Conservation (phyloP, 495 filamentous ascomycete genomes). For the Aspergillus ostianus region DNA sequence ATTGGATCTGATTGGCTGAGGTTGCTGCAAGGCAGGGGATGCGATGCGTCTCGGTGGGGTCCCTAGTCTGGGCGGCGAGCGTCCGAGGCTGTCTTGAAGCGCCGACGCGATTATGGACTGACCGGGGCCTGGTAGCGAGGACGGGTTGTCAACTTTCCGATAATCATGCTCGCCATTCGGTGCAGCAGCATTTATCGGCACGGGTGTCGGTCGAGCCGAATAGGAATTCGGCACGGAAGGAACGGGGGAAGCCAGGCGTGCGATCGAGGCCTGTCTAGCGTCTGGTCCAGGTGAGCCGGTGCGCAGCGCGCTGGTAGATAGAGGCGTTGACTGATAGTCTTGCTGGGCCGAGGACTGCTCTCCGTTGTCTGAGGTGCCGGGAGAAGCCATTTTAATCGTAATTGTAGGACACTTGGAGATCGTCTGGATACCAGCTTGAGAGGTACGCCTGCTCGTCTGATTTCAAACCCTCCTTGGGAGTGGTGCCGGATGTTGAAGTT, state of each 20-base stretch:
- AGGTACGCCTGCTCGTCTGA: neutral
- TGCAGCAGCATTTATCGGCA: slow-evolving; percentile 30
- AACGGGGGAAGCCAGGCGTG: slow-evolving; percentile 69
- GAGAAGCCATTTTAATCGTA: slow-evolving; percentile 27
- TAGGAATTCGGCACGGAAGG: slow-evolving; percentile 52
- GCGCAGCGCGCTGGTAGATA: slow-evolving; percentile 35
- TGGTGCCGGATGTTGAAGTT: neutral
- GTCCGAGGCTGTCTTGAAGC: slow-evolving; percentile 60
- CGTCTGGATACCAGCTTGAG: neutral
- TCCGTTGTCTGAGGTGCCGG: slow-evolving; percentile 32
- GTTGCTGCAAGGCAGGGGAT: slow-evolving; percentile 51
- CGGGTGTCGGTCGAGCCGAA: slow-evolving; percentile 39
- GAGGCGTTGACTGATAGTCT: slow-evolving; percentile 34
- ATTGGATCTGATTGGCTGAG: slow-evolving; percentile 54
- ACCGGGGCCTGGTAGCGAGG: slow-evolving; percentile 61
- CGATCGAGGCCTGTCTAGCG: slow-evolving; percentile 64
- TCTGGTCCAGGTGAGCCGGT: slow-evolving; percentile 44
- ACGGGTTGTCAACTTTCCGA: slow-evolving; percentile 32
- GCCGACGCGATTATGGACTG: slow-evolving; percentile 75
- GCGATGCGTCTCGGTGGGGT: slow-evolving; percentile 54
- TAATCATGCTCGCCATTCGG: slow-evolving; percentile 33
- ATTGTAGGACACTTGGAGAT: neutral
- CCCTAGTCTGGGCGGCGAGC: slow-evolving; percentile 48
- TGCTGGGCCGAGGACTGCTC: slow-evolving; percentile 38
- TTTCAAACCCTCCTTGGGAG: neutral